phyloP scores from a whole-genome alignment of 331 rosid genomes.

The Ulmus americana region DNA sequence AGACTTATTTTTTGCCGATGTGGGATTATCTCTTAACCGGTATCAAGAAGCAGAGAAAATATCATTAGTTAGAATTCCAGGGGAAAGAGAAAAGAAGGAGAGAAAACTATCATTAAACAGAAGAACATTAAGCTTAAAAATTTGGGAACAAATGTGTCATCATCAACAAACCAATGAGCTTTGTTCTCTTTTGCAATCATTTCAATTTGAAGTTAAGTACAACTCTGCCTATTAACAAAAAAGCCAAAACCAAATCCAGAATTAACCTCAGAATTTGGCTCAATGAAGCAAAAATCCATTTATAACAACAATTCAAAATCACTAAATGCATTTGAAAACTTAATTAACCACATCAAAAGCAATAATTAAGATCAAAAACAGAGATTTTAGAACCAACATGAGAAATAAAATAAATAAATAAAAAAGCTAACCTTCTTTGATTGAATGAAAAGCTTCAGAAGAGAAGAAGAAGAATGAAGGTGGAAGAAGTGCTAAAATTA shows the following conservation, averaged over 20 bases:
- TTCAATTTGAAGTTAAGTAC: background rate
- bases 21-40: background rate
- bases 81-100: too few relatives aligned
- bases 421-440: constrained; percentile 31
- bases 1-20: background rate
- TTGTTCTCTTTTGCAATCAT: too few relatives aligned
- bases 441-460: constrained; percentile 27
- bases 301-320: constrained; percentile 12
- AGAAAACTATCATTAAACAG: background rate
- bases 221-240: background rate
- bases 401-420: background rate
- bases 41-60: background rate
- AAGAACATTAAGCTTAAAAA: background rate
- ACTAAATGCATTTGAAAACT: constrained; percentile 17
- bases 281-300: constrained; percentile 28
- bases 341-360: background rate
- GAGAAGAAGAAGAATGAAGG: constrained; percentile 21
- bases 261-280: constrained; percentile 15
- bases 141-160: background rate
- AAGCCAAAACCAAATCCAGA: background rate
- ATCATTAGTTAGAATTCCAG: background rate
- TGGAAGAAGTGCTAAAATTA: constrained; percentile 29
- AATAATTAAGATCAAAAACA: constrained; percentile 22
- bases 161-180: too few relatives aligned
- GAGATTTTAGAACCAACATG: constrained; percentile 3